Base-by-base conservation (phyloP, 2,329 filamentous ascomycete genomes). In the Neofusicoccum sp. region DNA sequence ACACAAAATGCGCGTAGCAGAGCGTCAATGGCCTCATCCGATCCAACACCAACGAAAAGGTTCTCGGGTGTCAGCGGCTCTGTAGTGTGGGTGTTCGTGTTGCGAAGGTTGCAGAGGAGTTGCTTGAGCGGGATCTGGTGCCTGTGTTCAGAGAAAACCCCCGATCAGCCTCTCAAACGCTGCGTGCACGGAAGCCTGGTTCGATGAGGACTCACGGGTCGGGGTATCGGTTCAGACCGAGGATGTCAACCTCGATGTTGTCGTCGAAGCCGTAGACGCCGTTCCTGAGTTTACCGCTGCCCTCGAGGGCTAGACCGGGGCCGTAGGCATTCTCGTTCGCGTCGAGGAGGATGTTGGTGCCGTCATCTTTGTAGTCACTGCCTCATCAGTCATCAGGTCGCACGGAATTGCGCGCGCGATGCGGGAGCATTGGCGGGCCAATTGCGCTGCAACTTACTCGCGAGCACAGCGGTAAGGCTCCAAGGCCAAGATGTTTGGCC, bases 341-440 rank as follows among this genome's bases (percentile, higher is more conserved):
- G 74, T 99, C 95, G 66, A 99, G 89, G 57, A 99, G 88, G 69
- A 98, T 87, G 71, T 98, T 98, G 62, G 87, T 93, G 67, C 95
- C 95, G 73, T 99, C 90, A 75, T 99, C 93, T 80, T 99, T 97
- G 84, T 99, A 98, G 84, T 99, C 95, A 79, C 91, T 96, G 43
- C 61, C 41, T 65, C 61, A 72, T 54, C 49, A 70, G 54, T 68
- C 65, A 64, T 73, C 65, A 70, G 67, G 72, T 66, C 45, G 44
- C 6, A 20, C 20, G 20, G 20, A 20, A 20, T 20, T 20, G 20
- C 20, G 20, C 20, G 20, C 20, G 20, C 20, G 20, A 20, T 20
- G 28, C 34, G 11, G 41, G n/a, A 20, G 44, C 58, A 14, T 33
- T 61, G 63, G 62, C 63, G 63, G 63, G 64, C 63, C 64, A 56